Conservation (phyloP, 2,329 filamentous ascomycete species). For the Aspergillus ibericus region DNA sequence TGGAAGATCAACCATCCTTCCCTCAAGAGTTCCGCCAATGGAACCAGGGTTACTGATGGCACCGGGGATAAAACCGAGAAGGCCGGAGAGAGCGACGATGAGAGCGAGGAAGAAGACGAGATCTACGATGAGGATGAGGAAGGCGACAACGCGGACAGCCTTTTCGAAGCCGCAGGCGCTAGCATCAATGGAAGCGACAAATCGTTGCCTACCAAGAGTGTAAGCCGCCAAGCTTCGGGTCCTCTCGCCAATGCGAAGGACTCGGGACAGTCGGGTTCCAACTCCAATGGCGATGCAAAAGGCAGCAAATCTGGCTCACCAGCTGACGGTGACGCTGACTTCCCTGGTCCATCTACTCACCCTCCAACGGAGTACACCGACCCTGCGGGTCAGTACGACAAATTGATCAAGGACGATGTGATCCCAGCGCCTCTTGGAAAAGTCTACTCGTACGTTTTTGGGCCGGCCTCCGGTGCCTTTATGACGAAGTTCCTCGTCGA, state of each 20-base stretch:
- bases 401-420: conserved; percentile 78
- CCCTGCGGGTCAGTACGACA: conserved; percentile 75
- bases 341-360: conserved; percentile 81
- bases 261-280: conserved; percentile 35
- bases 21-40: conserved; percentile 85
- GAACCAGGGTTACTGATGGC: conserved; percentile 76
- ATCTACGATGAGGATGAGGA: conserved; percentile 55
- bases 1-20: conserved; percentile 97
- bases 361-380: conserved; percentile 84
- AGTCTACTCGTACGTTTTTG: conserved; percentile 85
- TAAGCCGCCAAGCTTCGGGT: conserved; percentile 71
- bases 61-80: conserved; percentile 90
- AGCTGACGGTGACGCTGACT: conserved; percentile 57
- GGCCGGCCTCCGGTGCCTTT: conserved; percentile 73
- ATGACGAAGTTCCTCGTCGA: conserved; percentile 83
- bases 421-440: conserved; percentile 88
- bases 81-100: conserved; percentile 66
- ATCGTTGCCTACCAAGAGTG: conserved; percentile 50
- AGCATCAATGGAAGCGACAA: conserved; percentile 57
- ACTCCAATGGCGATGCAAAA: conserved; percentile 41
- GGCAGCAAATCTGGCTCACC: conserved; percentile 49
- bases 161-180: conserved; percentile 55
- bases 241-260: conserved; percentile 32
- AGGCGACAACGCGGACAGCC: conserved; percentile 59
- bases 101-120: conserved; percentile 71